Percentiles rank a stretch among this genome's conserved stretches.
phyloP scores from a whole-genome alignment of 768 basidiomycete genomes.

The Lactifluus subvellereus region DNA sequence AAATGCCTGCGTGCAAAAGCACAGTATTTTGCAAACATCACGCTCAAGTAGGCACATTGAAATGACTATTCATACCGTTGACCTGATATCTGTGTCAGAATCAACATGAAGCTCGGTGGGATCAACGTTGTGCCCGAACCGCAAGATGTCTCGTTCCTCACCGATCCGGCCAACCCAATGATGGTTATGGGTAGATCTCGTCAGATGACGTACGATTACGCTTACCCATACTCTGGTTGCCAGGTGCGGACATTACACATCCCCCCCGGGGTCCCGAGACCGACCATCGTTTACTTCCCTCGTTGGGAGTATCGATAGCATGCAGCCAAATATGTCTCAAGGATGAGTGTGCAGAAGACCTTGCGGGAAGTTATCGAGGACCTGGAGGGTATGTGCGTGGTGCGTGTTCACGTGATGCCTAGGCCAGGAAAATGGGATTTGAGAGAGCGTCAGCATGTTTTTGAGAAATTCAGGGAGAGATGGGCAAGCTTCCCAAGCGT shows the following conservation, averaged over 20 bases:
- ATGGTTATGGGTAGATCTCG: conserved; percentile 59
- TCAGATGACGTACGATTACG: neutral
- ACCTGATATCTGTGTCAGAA: conserved; percentile 36
- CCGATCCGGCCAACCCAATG: conserved; percentile 66
- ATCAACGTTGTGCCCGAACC: conserved; percentile 73
- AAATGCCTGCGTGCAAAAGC: conserved; percentile 61
- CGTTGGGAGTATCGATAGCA: conserved; percentile 72
- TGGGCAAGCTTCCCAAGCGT: conserved; percentile 45
- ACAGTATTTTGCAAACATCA: conserved; percentile 77
- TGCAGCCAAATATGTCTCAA: conserved; percentile 61
- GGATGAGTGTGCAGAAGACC: conserved; percentile 56
- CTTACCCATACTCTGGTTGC: neutral
- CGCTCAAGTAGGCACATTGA: conserved; percentile 52
- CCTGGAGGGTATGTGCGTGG: conserved; percentile 57
- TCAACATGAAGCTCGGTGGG: conserved; percentile 80
- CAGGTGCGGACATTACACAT: conserved; percentile 78
- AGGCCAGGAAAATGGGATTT: neutral
- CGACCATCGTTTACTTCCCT: conserved; percentile 75
- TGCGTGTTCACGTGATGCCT: conserved; percentile 24
- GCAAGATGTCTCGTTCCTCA: conserved; percentile 52
- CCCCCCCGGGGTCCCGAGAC: conserved; percentile 59
- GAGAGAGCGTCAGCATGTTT: conserved; percentile 29
- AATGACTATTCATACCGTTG: neutral
- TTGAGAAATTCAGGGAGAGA: conserved; percentile 55
- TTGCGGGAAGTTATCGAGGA: conserved; percentile 73